Base-by-base conservation (phyloP, 345 rosid genomes). In the Pistacia vera region DNA sequence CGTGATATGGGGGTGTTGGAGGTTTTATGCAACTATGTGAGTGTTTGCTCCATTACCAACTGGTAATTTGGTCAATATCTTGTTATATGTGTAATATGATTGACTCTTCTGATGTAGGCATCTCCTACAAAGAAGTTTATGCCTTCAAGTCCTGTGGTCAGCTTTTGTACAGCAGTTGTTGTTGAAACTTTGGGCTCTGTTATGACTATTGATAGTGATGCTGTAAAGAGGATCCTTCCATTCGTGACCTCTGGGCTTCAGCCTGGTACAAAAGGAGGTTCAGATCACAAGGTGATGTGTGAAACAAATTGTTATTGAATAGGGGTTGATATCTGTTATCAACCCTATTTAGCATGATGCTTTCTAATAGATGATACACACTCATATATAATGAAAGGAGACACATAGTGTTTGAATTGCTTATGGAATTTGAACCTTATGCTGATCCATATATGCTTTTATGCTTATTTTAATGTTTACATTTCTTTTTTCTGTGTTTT, bases 1-100 rank as follows among this genome's bases (percentile, higher is more conserved):
- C 87, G 93, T 68, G 97, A 93, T 78, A 81, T 76, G 93, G 94
- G 94, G 68, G 89, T 96, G 75, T 81, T 96, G 78, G 97, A 96
- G 83, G 76, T 85, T 63, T 68, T 96, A 80, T 92, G 97, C 89
- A 91, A 72, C 81, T 90, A 91, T 81, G 99, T 96, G 84, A 90
- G 97, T 79, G 48, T 70, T 68, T 80, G n/a, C 9, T 68, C 8
- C 7, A 11, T 38, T 17, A 4, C 22, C 10, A 25, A 6, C 51
- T n/a, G 2, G 46, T 75, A 54, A 28, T 74, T 82, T 30, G 65
- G 41, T 79, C 33, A 6, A 57, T 48, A 5, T 73, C 44, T 75
- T 80, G 2, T 25, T 28, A 11, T 73, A 65, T 30, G 63, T 73
- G 73, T 77, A 51, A 38, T 52, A 66, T 57, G 36, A 76, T 25